These are phyloP conservation scores for Chaetoceros muelleri DNA, from an alignment of 108 stramenopile species.

Conservation along the genomic window DNA sequence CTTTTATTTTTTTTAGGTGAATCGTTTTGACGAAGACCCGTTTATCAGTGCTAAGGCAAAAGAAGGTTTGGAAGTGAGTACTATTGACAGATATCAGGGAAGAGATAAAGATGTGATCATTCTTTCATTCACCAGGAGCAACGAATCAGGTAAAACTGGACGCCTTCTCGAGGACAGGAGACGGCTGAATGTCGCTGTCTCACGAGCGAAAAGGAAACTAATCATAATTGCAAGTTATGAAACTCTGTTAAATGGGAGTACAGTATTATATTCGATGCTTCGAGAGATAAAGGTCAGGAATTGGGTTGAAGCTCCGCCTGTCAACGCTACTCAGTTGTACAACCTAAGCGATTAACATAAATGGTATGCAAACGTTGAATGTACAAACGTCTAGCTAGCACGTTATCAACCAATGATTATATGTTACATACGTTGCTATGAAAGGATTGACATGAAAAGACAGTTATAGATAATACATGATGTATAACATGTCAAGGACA, in stretches of 20 bases:
- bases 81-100: slow-evolving; percentile 89
- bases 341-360: too few relatives aligned
- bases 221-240: slow-evolving; percentile 76
- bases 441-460: too few relatives aligned
- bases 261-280: slow-evolving; percentile 51
- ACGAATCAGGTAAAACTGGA: slow-evolving; percentile 47
- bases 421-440: too few relatives aligned
- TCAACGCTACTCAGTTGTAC: neutral
- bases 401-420: too few relatives aligned
- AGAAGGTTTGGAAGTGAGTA: slow-evolving; percentile 71
- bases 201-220: slow-evolving; percentile 81
- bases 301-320: neutral
- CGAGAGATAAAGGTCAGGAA: slow-evolving; percentile 18
- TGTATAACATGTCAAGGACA: too few relatives aligned
- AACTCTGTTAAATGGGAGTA: slow-evolving; percentile 53
- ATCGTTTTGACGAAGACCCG: slow-evolving; percentile 17
- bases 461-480: too few relatives aligned
- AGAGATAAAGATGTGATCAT: slow-evolving; percentile 81
- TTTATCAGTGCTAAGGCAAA: slow-evolving; percentile 17
- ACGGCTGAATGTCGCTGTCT: slow-evolving; percentile 84
- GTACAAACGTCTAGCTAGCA: too few relatives aligned
- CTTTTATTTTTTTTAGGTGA: slow-evolving; percentile 8
- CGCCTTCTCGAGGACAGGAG: slow-evolving; percentile 67
- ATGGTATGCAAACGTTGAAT: too few relatives aligned
- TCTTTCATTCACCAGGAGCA: slow-evolving; percentile 79